A percentile compares a stretch with the other conserved stretches of the same genome.
Conservation (phyloP, 306 rosid species). For the Prunus mongolica region DNA sequence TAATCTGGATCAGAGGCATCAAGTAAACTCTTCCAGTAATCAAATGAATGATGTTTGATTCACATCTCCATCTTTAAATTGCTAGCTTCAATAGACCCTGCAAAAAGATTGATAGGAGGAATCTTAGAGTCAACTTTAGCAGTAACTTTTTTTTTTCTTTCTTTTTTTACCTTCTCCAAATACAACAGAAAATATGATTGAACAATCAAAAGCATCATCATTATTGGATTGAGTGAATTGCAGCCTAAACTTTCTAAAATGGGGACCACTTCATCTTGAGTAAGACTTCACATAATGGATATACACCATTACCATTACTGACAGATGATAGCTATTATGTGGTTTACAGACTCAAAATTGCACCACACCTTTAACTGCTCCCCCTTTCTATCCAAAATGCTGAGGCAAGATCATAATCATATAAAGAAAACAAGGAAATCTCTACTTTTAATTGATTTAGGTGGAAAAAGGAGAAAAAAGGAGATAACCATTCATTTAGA, state of each 20-base stretch:
- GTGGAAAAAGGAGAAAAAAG: conserved; percentile 25
- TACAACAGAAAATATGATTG: background rate
- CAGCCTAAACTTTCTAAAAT: background rate
- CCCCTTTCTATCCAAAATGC: background rate
- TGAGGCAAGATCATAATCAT: conserved; percentile 20
- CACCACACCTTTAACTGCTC: conserved; percentile 15
- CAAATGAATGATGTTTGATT: conserved; percentile 23
- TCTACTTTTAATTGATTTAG: conserved; percentile 1
- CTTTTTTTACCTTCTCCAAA: background rate
- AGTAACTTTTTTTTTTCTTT: background rate
- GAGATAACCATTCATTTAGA: background rate
- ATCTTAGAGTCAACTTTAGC: background rate
- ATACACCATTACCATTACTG: conserved; percentile 9
- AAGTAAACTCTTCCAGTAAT: conserved; percentile 43
- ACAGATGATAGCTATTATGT: conserved; percentile 16
- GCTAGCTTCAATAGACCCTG: conserved; percentile 61
- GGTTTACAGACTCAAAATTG: conserved; percentile 27
- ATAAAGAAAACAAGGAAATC: background rate
- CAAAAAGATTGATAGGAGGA: conserved; percentile 3
- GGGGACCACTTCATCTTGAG: conserved; percentile 15
- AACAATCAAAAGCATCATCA: conserved; percentile 9
- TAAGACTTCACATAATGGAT: conserved; percentile 6
- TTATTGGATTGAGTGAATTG: conserved; percentile 5
- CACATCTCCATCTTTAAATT: conserved; percentile 80
- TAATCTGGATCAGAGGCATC: conserved; percentile 32